phyloP scores from a whole-genome alignment of 2,329 filamentous ascomycete species.

The Fusarium hostae region DNA sequence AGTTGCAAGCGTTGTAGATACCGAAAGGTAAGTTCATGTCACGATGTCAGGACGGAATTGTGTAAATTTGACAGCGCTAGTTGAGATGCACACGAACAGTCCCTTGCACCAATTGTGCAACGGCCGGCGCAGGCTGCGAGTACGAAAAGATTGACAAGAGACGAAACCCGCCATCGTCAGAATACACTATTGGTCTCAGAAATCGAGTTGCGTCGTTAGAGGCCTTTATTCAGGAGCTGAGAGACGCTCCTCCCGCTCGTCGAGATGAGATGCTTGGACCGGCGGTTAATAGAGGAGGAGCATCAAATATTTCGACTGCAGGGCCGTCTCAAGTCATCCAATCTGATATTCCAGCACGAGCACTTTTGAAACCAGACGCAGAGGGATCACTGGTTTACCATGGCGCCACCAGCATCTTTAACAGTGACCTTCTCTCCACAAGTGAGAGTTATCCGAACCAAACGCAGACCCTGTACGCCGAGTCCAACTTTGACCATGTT shows the following conservation, averaged over 20 bases:
- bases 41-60: fast-evolving
- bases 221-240: background rate
- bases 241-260: background rate
- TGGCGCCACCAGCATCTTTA: slow-evolving; percentile 2
- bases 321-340: background rate
- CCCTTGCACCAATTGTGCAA: background rate
- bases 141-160: slow-evolving; percentile 4
- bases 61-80: background rate
- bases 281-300: background rate
- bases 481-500: slow-evolving; percentile 1
- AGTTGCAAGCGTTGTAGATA: slow-evolving; percentile 11
- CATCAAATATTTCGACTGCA: background rate
- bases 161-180: background rate
- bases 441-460: background rate
- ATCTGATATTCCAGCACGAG: background rate
- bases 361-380: background rate
- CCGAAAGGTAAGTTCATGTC: background rate
- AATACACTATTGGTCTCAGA: background rate
- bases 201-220: background rate
- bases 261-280: background rate
- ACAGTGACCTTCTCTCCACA: background rate
- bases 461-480: background rate
- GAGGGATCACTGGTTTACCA: slow-evolving; percentile 4
- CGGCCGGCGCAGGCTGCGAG: background rate
- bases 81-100: slow-evolving; percentile 4